Percentiles rank a stretch among this genome's conserved stretches.
These are phyloP conservation scores for Pythium inflatum DNA, from an alignment of 352 stramenopile genomes.

Conservation along the genomic window DNA sequence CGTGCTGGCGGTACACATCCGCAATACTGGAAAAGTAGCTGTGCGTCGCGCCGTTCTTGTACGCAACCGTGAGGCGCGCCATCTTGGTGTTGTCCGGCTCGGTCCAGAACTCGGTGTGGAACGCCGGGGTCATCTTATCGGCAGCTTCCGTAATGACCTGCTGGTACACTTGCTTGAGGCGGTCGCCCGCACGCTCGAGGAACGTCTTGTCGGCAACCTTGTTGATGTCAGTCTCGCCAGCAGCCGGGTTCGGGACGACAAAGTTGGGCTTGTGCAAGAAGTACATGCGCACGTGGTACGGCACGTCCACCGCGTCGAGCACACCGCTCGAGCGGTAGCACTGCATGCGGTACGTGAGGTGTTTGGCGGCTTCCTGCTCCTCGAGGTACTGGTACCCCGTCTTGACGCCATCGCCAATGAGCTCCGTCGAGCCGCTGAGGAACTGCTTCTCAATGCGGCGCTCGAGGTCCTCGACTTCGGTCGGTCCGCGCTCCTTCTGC, in stretches of 20 bases:
- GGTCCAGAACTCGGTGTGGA: constrained; percentile 80
- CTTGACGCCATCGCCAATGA: constrained; percentile 82
- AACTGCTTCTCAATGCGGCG: constrained; percentile 82
- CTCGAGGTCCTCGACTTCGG: constrained; percentile 76
- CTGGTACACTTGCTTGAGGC: constrained; percentile 80
- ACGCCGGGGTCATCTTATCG: constrained; percentile 76
- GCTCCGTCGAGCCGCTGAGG: constrained; percentile 63
- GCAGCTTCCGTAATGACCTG: constrained; percentile 74
- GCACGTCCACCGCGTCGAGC: constrained; percentile 70
- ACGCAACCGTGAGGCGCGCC: constrained; percentile 78
- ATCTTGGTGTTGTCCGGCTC: constrained; percentile 79
- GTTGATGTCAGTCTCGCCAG: constrained; percentile 77
- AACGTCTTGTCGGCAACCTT: constrained; percentile 81
- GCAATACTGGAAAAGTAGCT: constrained; percentile 89
- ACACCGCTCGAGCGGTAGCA: constrained; percentile 84
- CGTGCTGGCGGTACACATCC: constrained; percentile 84
- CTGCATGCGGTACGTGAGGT: constrained; percentile 77
- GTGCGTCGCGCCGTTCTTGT: constrained; percentile 76
- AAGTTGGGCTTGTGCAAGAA: constrained; percentile 80
- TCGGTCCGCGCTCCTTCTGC: constrained; percentile 55
- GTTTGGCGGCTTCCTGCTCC: constrained; percentile 54
- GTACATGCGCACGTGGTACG: constrained; percentile 86
- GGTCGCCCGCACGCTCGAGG: constrained; percentile 61
- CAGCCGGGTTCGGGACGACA: constrained; percentile 53
- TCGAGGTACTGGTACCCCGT: constrained; percentile 80